Conservation (phyloP, 805 yeast genomes). For the Suhomyces pyralidae region DNA sequence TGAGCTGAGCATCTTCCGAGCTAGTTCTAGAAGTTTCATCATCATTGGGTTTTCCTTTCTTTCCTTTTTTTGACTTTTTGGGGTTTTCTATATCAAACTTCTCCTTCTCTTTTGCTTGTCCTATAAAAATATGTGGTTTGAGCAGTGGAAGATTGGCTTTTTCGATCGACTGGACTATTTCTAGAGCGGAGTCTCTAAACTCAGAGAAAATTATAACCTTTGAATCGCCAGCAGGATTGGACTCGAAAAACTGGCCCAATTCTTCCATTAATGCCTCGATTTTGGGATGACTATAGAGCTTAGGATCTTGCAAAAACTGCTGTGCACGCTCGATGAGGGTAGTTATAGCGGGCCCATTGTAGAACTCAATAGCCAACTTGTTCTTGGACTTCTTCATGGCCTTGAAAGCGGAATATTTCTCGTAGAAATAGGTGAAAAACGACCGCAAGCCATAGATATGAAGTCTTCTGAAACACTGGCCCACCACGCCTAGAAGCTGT, state of each 20-base stretch:
- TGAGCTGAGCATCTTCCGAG: slow-evolving; percentile 71
- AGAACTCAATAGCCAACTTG: slow-evolving; percentile 60
- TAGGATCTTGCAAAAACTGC: slow-evolving; percentile 32
- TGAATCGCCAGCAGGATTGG: slow-evolving; percentile 45
- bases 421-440: slow-evolving; percentile 64
- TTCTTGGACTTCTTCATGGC: slow-evolving; percentile 58
- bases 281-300: slow-evolving; percentile 67
- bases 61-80: slow-evolving; percentile 27
- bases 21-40: slow-evolving; percentile 39
- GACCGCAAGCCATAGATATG: slow-evolving; percentile 80
- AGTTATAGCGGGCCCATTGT: slow-evolving; percentile 48
- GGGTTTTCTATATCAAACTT: slow-evolving; percentile 59
- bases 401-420: slow-evolving; percentile 56
- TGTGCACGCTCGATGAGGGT: slow-evolving; percentile 46
- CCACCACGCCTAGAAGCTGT: slow-evolving; percentile 64
- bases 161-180: slow-evolving; percentile 69
- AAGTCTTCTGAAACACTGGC: slow-evolving; percentile 65
- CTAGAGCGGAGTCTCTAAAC: slow-evolving; percentile 84
- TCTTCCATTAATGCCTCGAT: slow-evolving; percentile 57
- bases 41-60: slow-evolving; percentile 37
- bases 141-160: slow-evolving; percentile 7
- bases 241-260: slow-evolving; percentile 51
- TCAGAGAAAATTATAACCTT: slow-evolving; percentile 87
- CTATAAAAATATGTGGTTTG: slow-evolving; percentile 85
- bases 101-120: slow-evolving; percentile 79